These are phyloP conservation scores for Aspergillus tanneri DNA, from an alignment of 2,329 filamentous ascomycete species.

Conservation along the genomic window DNA sequence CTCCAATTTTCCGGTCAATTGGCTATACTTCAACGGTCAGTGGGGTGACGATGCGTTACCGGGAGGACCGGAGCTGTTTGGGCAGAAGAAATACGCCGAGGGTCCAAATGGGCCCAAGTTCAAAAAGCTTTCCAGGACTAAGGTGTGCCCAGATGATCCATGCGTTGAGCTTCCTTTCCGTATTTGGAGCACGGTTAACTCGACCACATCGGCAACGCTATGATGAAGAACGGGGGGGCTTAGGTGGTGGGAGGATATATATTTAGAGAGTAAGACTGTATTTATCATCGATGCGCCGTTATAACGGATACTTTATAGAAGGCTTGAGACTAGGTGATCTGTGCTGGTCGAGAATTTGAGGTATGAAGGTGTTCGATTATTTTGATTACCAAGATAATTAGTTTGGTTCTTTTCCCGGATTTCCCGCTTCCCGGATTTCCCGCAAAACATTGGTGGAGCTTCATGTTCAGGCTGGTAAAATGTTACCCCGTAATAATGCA, in stretches of 20 bases:
- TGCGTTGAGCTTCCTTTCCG: conserved; percentile 47
- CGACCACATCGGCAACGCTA: conserved; percentile 6
- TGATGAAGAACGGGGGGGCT: neutral
- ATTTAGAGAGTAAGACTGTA: no score
- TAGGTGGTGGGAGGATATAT: no score
- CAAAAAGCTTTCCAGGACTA: conserved; percentile 56
- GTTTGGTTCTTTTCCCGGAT: neutral
- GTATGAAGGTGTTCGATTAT: no score
- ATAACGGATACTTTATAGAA: conserved; percentile 4
- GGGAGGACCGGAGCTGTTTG: conserved; percentile 50
- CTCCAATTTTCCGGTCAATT: conserved; percentile 50
- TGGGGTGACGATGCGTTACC: conserved; percentile 65
- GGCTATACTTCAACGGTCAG: conserved; percentile 56
- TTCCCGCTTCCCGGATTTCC: no score
- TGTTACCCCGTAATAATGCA: no score
- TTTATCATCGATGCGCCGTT: no score
- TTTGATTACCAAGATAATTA: no score
- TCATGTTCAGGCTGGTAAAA: no score
- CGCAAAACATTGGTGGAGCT: no score
- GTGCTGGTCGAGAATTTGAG: neutral
- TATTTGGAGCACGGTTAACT: conserved; percentile 18
- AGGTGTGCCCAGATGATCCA: conserved; percentile 56
- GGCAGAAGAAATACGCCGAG: conserved; percentile 55
- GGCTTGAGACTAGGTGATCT: neutral
- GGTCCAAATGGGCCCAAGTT: conserved; percentile 63